Evolutionary conservation across 495 filamentous ascomycete genomes (phyloP).

Genomic region (Penicillium waksmanii): DNA sequence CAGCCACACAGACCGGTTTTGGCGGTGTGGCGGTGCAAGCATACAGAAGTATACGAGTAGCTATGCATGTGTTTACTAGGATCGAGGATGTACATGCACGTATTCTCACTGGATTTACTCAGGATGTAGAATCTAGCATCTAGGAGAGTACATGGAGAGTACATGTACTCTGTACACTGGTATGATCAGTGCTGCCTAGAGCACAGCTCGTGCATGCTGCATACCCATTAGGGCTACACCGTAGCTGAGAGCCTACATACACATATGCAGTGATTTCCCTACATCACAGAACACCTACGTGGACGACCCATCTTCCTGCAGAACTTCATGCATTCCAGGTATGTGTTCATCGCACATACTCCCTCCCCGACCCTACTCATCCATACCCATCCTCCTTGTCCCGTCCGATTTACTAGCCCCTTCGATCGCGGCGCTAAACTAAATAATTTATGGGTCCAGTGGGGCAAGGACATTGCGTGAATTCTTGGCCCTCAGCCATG

Average conservation of each 20-base stretch:
- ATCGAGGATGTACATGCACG: no score
- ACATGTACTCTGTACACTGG: no score
- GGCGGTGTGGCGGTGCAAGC: constrained; percentile 26
- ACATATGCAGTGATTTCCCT: no score
- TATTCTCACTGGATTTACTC: no score
- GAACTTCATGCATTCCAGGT: neutral
- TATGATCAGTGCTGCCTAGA: no score
- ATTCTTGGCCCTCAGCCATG: neutral
- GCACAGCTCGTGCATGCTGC: no score
- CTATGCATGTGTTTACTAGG: neutral
- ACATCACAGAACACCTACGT: neutral
- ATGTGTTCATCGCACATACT: neutral
- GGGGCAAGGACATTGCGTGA: neutral
- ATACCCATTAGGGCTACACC: no score
- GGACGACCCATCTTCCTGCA: neutral
- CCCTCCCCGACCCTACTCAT: no score
- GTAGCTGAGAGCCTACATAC: no score
- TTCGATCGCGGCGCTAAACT: constrained; percentile 1
- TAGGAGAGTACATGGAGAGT: no score
- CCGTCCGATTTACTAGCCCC: constrained; percentile 6
- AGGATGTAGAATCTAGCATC: no score
- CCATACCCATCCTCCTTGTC: neutral
- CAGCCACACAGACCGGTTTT: constrained; percentile 28
- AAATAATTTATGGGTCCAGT: neutral
- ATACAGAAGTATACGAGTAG: neutral